Evolutionary conservation across 1,284 basidiomycete genomes (phyloP).

Genomic region (Papiliotrema laurentii): DNA sequence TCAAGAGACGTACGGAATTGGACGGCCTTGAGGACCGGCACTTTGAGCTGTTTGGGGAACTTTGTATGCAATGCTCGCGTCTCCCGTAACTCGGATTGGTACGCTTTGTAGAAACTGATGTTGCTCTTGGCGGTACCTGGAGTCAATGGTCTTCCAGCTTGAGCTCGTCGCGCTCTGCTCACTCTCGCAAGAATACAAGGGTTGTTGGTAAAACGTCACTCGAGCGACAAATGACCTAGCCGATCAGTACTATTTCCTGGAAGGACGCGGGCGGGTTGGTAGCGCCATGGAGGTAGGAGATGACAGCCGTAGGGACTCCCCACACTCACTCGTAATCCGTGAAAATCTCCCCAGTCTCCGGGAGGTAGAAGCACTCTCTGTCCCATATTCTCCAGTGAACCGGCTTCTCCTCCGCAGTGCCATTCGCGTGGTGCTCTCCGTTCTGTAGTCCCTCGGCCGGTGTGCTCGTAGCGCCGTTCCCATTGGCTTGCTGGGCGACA

Average conservation of each 20-base stretch:
- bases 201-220: slow-evolving; percentile 88
- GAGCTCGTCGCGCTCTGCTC: slow-evolving; percentile 3
- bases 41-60: slow-evolving; percentile 89
- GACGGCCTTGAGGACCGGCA: slow-evolving; percentile 80
- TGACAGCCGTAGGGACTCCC: too few relatives aligned
- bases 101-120: slow-evolving; percentile 89
- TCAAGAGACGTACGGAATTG: slow-evolving; percentile 78
- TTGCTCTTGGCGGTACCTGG: slow-evolving; percentile 83
- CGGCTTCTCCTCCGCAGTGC: not conserved
- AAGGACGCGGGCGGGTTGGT: not conserved
- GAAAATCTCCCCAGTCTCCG: slow-evolving; percentile 92
- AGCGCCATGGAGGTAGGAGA: too few relatives aligned
- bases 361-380: slow-evolving; percentile 80
- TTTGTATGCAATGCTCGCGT: slow-evolving; percentile 78
- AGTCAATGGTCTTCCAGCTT: not conserved
- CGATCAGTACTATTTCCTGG: slow-evolving; percentile 54
- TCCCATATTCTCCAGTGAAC: slow-evolving; percentile 40
- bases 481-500: not conserved
- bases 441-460: not conserved
- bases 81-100: slow-evolving; percentile 85
- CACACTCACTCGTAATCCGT: slow-evolving; percentile 78
- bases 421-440: not conserved
- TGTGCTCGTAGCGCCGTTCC: not conserved
- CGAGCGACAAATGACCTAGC: slow-evolving; percentile 81
- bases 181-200: slow-evolving; percentile 50